A percentile compares a stretch with the other conserved stretches of the same genome.
phyloP scores from a whole-genome alignment of 2,329 filamentous ascomycete genomes.

The Pseudogymnoascus sp. region DNA sequence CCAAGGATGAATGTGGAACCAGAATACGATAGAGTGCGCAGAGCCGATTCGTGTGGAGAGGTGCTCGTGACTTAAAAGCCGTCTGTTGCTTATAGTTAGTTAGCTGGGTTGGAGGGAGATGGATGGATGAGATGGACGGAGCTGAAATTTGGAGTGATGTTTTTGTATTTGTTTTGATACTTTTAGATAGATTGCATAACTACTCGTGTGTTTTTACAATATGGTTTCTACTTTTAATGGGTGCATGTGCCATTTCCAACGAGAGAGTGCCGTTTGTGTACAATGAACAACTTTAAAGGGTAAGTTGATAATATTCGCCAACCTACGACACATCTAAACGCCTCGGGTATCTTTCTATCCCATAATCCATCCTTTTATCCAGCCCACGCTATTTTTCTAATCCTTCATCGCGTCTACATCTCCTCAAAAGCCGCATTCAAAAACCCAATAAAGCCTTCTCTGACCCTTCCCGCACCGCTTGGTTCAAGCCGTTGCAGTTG shows the following conservation, averaged over 20 bases:
- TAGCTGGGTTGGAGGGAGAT: neutral
- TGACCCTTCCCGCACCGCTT: constrained; percentile 45
- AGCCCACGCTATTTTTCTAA: neutral
- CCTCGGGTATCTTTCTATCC: constrained; percentile 3
- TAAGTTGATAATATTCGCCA: neutral
- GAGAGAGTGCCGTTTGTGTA: neutral
- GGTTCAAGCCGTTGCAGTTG: constrained; percentile 63
- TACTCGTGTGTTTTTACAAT: neutral
- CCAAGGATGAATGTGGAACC: neutral
- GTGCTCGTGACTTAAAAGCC: constrained; percentile 4
- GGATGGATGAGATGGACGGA: neutral
- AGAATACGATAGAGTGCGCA: neutral
- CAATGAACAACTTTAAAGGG: neutral
- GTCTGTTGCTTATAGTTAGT: neutral
- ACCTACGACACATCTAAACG: neutral
- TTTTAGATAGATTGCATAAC: neutral
- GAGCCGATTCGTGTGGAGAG: constrained; percentile 1
- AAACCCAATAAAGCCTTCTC: constrained; percentile 57
- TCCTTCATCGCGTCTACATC: neutral
- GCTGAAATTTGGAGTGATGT: neutral
- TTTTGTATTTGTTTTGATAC: constrained; percentile 6
- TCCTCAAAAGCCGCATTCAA: constrained; percentile 54
- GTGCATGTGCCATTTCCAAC: neutral
- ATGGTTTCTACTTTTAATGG: neutral
- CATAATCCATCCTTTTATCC: neutral